Base-by-base conservation (phyloP, 352 stramenopile genomes). In the Pilasporangium apinafurcum region DNA sequence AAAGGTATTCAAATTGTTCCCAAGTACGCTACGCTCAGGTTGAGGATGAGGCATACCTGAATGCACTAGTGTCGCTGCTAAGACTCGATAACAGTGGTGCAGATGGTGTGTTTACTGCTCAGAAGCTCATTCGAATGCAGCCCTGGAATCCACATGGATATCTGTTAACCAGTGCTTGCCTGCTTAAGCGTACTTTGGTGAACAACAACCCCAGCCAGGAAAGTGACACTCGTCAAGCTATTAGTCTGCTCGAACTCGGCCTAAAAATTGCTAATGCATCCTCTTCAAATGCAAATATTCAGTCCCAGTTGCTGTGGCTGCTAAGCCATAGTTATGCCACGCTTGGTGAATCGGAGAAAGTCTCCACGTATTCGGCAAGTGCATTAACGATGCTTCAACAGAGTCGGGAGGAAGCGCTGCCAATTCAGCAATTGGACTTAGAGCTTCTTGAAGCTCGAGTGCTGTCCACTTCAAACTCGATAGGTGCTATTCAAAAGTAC, bases 111-210 rank as follows among this genome's bases (percentile, higher is more conserved):
- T 51, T 56, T 14, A 45, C 56, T 4, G 53, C 62, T 8, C 58
- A 79, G 51, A 86, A 83, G 45, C 59, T 87, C 20, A 55, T 90
- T 29, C 78, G 68, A 24, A 65, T 71, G 44, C 39, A 84, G 28
- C 72, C 78, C 18, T 80, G 67, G 69, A 74, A 82, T 8, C 53
- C 72, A 2, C 59, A 57, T 2, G 68, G 69, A 7, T 86, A 87
- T 45, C 48, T 71, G 21, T 24, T 86, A 8, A 68, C 70, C 34
- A 70, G 59, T 8, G 24, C 67, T 0, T 57, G 65, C 13, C 47
- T 82, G n/a, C 59, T 83, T 31, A 86, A 85, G 49, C 59, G 35
- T 8, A 37, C 65, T 25, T 41, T 44, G 17, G 9, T 54, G 42
- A 13, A 22, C 2, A 38, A 63, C 8, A 51, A 66, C 21, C 17